Conservation (phyloP, 2,329 filamentous ascomycete species). For the Sporothrix dimorphospora region DNA sequence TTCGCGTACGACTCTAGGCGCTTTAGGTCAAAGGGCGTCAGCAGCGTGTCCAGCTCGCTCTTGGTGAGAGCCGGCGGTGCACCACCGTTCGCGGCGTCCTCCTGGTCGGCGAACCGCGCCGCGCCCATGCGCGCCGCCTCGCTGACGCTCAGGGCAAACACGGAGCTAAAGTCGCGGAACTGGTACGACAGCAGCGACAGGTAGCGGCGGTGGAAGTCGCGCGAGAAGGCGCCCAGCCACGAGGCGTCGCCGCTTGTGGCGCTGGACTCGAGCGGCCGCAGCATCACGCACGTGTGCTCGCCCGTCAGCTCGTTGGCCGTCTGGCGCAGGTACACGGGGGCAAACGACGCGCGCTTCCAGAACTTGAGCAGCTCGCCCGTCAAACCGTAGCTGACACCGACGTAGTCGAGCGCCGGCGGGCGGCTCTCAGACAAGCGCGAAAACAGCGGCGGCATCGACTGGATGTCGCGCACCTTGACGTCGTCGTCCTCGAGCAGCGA, state of each 20-base stretch:
- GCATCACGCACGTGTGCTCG: conserved; percentile 97
- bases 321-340: conserved; percentile 89
- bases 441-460: conserved; percentile 91
- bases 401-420: conserved; percentile 81
- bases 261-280: conserved; percentile 65
- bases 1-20: conserved; percentile 93
- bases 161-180: conserved; percentile 79
- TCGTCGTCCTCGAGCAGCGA: conserved; percentile 78
- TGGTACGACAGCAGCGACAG: conserved; percentile 87
- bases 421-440: conserved; percentile 82
- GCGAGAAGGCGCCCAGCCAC: conserved; percentile 89
- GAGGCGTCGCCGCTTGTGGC: conserved; percentile 67
- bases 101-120: conserved; percentile 50
- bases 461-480: conserved; percentile 86
- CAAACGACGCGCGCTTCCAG: conserved; percentile 88
- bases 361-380: conserved; percentile 89
- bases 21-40: conserved; percentile 94
- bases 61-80: conserved; percentile 62
- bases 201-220: conserved; percentile 95
- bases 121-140: conserved; percentile 74
- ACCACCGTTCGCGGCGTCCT: conserved; percentile 51
- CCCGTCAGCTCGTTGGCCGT: conserved; percentile 95
- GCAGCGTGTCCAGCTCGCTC: conserved; percentile 70
- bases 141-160: conserved; percentile 82
- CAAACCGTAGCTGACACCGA: conserved; percentile 94